Evolutionary conservation across 345 rosid species (phyloP), one percentile per base, ranked within the genome.

Genomic region (Dipteronia sinensis): DNA sequence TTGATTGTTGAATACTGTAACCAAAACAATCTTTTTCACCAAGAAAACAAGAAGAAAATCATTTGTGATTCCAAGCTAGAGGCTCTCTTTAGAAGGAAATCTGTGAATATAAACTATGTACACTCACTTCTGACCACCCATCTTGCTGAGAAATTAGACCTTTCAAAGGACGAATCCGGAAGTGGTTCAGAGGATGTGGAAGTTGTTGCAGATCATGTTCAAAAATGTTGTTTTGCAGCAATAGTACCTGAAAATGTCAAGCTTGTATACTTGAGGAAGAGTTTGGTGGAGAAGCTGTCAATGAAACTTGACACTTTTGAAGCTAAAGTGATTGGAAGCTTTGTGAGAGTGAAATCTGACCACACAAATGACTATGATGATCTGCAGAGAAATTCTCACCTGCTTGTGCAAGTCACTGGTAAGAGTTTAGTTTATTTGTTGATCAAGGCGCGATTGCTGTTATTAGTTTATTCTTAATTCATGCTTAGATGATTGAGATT

Each of bases 361-460:
- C 34, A 42, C 46, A 88, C 88, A 0, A 73, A 82, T 64, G 88
- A 81, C 68, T 80, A 75, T 31, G 6, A 31, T 31, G 6, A 3
- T 80, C 23, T 80, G 13, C 87, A 69, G 77, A 90, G 70, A 73
- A 82, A 85, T 71, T 72, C 86, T 73, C 75, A 84, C 77, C 86
- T 81, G 78, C 89, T 89, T 38, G 78, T 85, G 74, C 86, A 80
- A 84, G 90, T 89, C 19, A 85, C 77, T 75, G 94, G 94, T 91
- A 84, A 6, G 19, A 19, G 25, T 19, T 58, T 58, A 7, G 2
- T 58, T 15, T 55, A 22, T 58, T 6, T 1, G 27, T 20, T 58
- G 49, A 46, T 31, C 34, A 31, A 31, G 34, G 4, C 34, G 34
- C 34, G 6, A 38, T 56, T 62, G 34, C 61, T 1, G 10, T 67